phyloP scores from a whole-genome alignment of 257 asterid genomes.

The Datura wrightii region DNA sequence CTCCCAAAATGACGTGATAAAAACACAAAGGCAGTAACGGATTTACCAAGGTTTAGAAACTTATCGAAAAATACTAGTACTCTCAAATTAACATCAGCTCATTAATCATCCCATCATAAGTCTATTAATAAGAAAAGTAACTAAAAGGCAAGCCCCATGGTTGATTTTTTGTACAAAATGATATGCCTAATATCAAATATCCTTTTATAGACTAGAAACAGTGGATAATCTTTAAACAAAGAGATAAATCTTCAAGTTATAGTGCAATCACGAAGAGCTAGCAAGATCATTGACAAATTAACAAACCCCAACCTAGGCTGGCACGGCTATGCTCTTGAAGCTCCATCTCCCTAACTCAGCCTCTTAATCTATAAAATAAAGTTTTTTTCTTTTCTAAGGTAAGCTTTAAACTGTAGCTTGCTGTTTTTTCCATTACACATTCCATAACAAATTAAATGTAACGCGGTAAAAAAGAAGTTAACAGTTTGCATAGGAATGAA shows the following conservation, averaged over 20 bases:
- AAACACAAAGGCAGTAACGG: neutral
- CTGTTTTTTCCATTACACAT: constrained; percentile 28
- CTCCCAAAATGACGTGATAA: neutral
- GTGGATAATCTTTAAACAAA: neutral
- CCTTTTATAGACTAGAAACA: neutral
- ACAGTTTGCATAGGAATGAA: constrained; percentile 20
- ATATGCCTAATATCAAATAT: constrained; percentile 15
- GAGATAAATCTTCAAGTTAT: constrained; percentile 11
- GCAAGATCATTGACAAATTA: neutral
- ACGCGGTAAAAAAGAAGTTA: constrained; percentile 24
- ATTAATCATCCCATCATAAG: too few relatives aligned
- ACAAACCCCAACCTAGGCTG: neutral
- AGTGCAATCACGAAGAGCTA: neutral
- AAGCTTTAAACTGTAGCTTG: constrained; percentile 26
- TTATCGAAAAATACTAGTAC: neutral
- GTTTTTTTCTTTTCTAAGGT: constrained; percentile 20
- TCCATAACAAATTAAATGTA: constrained; percentile 35
- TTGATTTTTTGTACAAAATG: neutral
- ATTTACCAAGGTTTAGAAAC: constrained; percentile 3
- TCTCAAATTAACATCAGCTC: too few relatives aligned
- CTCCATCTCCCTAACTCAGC: neutral
- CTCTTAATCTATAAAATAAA: neutral
- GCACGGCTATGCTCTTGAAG: neutral
- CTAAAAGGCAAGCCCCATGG: neutral
- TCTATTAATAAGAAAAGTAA: too few relatives aligned